Evolutionary conservation across 2,329 filamentous ascomycete species (phyloP), one percentile per base, ranked within the genome.

Genomic region (Pseudovirgaria hyperparasitica): DNA sequence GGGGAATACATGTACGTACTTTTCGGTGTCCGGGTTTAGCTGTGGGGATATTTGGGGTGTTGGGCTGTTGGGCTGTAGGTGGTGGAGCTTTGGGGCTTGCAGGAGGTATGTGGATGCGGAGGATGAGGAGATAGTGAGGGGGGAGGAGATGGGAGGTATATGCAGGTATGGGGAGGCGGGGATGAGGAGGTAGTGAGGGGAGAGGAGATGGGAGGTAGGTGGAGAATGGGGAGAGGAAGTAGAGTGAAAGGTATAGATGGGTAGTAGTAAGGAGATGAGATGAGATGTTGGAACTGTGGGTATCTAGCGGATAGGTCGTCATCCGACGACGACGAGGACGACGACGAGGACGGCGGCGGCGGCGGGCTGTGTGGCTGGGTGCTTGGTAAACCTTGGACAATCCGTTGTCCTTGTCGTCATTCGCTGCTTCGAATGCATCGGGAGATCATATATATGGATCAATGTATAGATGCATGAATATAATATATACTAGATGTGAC

Each of bases 201-300:
- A 11, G 22, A 3, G 15, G 16, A 5, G 15, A 22, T 4, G 29
- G 22, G 25, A 28, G 24, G 29, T 25, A 19, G 16, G 27, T 22
- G 19, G 24, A 22, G 23, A 15, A 23, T n/a, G 7, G 15, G 7
- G 22, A 12, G 22, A 13, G 7, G 11, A 7, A 23, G 15, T 23
- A 13, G 22, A 12, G 11, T 7, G 7, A 12, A 23, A 11, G 11
- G 11, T 23, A 13, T n/a, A 8, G 21, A 14, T 3, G 3, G 6
- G 12, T 9, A 20, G 19, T 11, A 13, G 21, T 23, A 10, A 14
- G 15, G 6, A 23, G 4, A 8, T n/a, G 13, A 14, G 10, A n/a
- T 10, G 20, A 13, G 21, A 14, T 14, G 15, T 23, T 8, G 21
- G 21, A 23, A n/a, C n/a, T n/a, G n/a, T n/a, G n/a, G n/a, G n/a